Conservation (phyloP, 257 asterid species). For the Nicotiana otophora region DNA sequence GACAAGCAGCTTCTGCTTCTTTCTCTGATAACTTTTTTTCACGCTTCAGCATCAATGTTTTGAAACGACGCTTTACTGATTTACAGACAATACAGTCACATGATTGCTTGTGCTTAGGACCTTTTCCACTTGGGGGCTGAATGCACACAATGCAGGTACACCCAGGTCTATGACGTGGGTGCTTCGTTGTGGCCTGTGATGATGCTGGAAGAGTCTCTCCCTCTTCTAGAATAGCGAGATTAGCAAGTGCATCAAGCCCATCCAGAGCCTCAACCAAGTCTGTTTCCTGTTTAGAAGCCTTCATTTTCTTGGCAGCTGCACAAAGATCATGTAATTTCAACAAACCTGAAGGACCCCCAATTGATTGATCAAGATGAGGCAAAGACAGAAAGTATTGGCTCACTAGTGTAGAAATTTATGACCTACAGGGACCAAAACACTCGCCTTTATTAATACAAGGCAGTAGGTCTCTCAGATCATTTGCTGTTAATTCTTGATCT, state of each 20-base stretch:
- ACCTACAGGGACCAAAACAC: conserved; percentile 1
- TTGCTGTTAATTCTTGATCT: conserved; percentile 55
- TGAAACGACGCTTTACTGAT: conserved; percentile 52
- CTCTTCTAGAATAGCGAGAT: conserved; percentile 55
- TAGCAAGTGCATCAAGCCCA: conserved; percentile 69
- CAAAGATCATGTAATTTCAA: conserved; percentile 9
- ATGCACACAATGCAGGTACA: conserved; percentile 81
- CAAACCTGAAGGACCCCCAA: not conserved
- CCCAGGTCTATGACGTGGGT: conserved; percentile 72
- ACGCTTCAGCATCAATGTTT: conserved; percentile 54
- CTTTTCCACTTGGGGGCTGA: conserved; percentile 78
- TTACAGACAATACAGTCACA: conserved; percentile 64
- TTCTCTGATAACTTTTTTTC: conserved; percentile 48
- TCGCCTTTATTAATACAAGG: conserved; percentile 39
- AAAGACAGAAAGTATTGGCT: not conserved
- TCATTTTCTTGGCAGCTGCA: conserved; percentile 47
- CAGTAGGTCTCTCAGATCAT: conserved; percentile 52
- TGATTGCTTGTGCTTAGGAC: conserved; percentile 54
- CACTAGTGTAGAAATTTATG: not conserved
- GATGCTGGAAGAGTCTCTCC: conserved; percentile 37
- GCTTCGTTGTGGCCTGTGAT: conserved; percentile 51
- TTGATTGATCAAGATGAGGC: not conserved
- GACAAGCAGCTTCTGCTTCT: conserved; percentile 39
- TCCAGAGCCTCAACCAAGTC: conserved; percentile 41
- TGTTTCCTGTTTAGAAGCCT: conserved; percentile 32